Conservation (phyloP, 805 yeast genomes). For the Ogataea pilisensis region DNA sequence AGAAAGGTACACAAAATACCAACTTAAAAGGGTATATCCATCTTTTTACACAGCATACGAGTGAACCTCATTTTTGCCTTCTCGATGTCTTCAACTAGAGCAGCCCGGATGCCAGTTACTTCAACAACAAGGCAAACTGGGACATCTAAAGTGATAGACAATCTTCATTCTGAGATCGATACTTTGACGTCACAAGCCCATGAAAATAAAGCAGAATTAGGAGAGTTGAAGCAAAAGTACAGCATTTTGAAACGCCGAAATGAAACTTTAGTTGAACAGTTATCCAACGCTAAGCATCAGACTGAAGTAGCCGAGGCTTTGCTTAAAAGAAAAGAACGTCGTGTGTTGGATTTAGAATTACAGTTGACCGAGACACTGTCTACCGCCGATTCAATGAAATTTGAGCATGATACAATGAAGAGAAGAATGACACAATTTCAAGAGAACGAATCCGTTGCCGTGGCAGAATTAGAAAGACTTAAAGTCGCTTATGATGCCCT, state of each 20-base stretch:
- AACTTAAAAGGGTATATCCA: too few species aligned
- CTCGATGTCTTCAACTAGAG: background rate
- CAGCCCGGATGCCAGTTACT: too few species aligned
- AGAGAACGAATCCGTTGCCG: slow-evolving; percentile 39
- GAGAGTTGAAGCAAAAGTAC: slow-evolving; percentile 50
- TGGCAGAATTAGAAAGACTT: slow-evolving; percentile 52
- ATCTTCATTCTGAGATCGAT: slow-evolving; percentile 30
- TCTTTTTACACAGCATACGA: too few species aligned
- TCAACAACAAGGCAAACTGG: slow-evolving; percentile 10
- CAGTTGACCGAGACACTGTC: slow-evolving; percentile 47
- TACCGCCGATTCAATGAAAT: slow-evolving; percentile 43
- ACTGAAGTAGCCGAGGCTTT: slow-evolving; percentile 69
- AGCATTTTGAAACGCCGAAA: slow-evolving; percentile 41
- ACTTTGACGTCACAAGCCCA: slow-evolving; percentile 18
- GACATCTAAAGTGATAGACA: slow-evolving; percentile 32
- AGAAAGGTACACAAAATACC: too few species aligned
- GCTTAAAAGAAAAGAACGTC: slow-evolving; percentile 64
- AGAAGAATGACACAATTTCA: slow-evolving; percentile 46
- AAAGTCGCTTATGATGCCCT: slow-evolving; percentile 58
- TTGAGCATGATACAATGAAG: slow-evolving; percentile 47
- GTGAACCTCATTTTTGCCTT: too few species aligned
- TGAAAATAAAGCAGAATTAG: slow-evolving; percentile 28
- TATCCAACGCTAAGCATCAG: slow-evolving; percentile 71
- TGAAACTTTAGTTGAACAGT: slow-evolving; percentile 57
- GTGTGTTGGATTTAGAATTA: slow-evolving; percentile 61